Evolutionary conservation across 1,284 basidiomycete species (phyloP), one percentile per base, ranked within the genome.

Genomic region (Ceratobasidium sp.): DNA sequence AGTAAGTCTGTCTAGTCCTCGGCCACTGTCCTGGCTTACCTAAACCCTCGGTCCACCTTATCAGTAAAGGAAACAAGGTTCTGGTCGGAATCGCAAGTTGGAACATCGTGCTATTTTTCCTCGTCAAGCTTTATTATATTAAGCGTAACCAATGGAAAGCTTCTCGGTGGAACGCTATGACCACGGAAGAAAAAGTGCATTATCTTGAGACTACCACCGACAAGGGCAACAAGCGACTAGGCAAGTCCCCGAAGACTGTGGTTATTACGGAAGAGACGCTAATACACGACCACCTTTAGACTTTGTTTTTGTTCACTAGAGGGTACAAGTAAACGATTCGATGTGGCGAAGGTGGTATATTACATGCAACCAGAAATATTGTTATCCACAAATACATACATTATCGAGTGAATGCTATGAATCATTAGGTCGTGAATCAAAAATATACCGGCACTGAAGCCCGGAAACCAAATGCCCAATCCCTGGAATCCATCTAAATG

Each of bases 191-290:
- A 31, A 70, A 65, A 42, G 69, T 52, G n/a, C 58, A 49, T 55
- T 70, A 70, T 53, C 52, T 70, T 35, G 69, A 52, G 13, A 70
- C 69, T n/a, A 70, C 69, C 22, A 40, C 50, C 22, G 58, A 70
- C n/a, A 70, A 64, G 42, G 69, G 62, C 5, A 65, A 65, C 49
- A 65, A 65, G 50, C 31, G 62, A 15, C 27, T 65, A 53, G 62
- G 62, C 53, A 31, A 27, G 45, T 50, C 42, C 5, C 47, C 4
- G 6, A 13, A 43, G 17, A 7, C 6, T 27, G n/a, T n/a, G n/a
- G n/a, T 47, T 4, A 29, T 20, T 35, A n/a, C 8, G 5, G 25
- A 12, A 49, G 6, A 32, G 38, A 5, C 42, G 31, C 25, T 60
- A 25, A 15, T 50, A 5, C 8, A 45, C 40, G 13, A 29, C 8